Evolutionary conservation across 805 yeast genomes (phyloP).

Genomic region (Teunomyces cretensis): DNA sequence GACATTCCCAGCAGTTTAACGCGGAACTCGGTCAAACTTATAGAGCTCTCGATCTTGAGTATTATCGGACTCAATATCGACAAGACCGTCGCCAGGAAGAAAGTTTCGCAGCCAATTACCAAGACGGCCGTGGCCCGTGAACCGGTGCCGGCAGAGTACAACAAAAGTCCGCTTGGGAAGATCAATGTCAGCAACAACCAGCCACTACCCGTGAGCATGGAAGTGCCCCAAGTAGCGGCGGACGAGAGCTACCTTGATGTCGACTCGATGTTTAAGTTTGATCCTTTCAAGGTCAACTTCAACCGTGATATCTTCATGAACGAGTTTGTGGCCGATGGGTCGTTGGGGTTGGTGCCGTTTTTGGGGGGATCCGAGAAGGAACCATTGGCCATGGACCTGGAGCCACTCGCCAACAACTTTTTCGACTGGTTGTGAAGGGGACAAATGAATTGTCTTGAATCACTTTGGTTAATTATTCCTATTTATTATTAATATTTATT

Average conservation of each 20-base stretch:
- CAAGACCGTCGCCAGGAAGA: constrained; percentile 19
- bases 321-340: constrained; percentile 81
- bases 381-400: constrained; percentile 15
- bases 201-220: not conserved
- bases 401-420: not conserved
- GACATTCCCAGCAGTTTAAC: constrained; percentile 65
- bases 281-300: constrained; percentile 36
- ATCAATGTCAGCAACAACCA: not conserved
- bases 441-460: too few species aligned
- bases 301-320: constrained; percentile 26
- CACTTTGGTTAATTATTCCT: not conserved
- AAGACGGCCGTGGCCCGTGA: constrained; percentile 25
- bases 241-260: not conserved
- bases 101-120: constrained; percentile 17
- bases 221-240: not conserved
- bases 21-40: constrained; percentile 50
- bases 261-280: constrained; percentile 29
- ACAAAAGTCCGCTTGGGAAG: constrained; percentile 2
- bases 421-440: not conserved
- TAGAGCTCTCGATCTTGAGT: constrained; percentile 60
- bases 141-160: constrained; percentile 7
- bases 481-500: not conserved
- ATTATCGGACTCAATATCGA: constrained; percentile 54
- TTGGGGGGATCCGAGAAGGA: constrained; percentile 46
- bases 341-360: constrained; percentile 71